Base-by-base conservation (phyloP, 306 rosid species). In the Gillenia trifoliata region DNA sequence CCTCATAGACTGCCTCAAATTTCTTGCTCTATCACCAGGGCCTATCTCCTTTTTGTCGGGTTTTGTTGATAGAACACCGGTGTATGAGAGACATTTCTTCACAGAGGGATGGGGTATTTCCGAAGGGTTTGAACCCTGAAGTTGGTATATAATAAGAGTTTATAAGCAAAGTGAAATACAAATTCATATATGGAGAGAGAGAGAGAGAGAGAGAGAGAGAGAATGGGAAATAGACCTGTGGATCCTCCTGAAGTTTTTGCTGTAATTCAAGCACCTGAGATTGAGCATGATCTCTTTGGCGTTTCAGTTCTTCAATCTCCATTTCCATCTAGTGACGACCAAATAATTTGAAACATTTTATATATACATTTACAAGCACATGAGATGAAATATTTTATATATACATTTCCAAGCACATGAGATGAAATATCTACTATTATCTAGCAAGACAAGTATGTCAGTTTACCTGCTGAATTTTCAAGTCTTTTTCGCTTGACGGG, bases 231-330 rank as follows among this genome's bases (percentile, higher is more conserved):
- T 34, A 64, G 34, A 91, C 98, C 96, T 90, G 87, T 74, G 79
- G 96, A 66, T 92, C 97, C 41, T 86, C 96, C 75, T 90, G 82
- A 68, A 95, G 82, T 84, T 95, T 92, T 80, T 74, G 81, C 70
- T 97, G 88, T 68, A 95, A 77, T 65, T 95, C 98, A 66, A 86
- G 91, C 68, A 88, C 99, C 81, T 95, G 89, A 68, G 89, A 85
- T 72, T 95, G 92, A 45, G 98, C 99, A 50, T 61, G 72, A 83
- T 95, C 99, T 86, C 99, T 90, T 84, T 95, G 91, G 75, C 87
- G 93, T 79, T 8, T 92, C 78, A 95, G 74, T 81, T 92, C 98
- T 80, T 95, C 97, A 19, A 95, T 95, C 86, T 95, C 99, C 98
- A 78, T 89, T 80, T 95, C 98, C 99, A 95, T 92, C 99, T 95